Conservation (phyloP, 2,329 filamentous ascomycete genomes). For the Nakataea oryzae region DNA sequence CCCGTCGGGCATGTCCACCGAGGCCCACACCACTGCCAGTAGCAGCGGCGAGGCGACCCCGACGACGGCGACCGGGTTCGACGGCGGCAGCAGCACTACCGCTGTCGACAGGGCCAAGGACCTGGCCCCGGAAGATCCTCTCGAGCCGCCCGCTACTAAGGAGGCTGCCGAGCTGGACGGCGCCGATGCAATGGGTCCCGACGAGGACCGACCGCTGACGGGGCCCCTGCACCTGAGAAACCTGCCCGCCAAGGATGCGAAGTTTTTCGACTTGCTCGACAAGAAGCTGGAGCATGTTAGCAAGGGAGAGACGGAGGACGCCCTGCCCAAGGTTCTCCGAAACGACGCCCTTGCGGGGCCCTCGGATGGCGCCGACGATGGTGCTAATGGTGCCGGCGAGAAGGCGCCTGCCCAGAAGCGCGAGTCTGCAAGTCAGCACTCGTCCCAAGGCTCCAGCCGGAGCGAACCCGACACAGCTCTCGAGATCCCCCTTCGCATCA, state of each 20-base stretch:
- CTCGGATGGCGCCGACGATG: not conserved
- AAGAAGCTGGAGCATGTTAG: constrained; percentile 38
- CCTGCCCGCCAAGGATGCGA: constrained; percentile 43
- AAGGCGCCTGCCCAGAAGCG: constrained; percentile 4
- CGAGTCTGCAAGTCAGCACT: constrained; percentile 4
- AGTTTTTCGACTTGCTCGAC: constrained; percentile 38
- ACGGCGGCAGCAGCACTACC: constrained; percentile 6
- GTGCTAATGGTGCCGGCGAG: constrained; percentile 3
- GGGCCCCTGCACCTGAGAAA: constrained; percentile 45
- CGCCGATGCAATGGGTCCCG: constrained; percentile 24
- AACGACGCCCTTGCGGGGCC: constrained; percentile 5
- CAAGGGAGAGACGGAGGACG: constrained; percentile 23
- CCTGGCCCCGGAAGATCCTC: constrained; percentile 1
- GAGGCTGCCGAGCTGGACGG: constrained; percentile 9
- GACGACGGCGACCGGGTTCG: constrained; percentile 12
- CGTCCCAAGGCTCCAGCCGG: constrained; percentile 4
- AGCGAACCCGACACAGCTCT: constrained; percentile 20
- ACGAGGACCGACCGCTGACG: constrained; percentile 34
- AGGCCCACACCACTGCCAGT: constrained; percentile 24
- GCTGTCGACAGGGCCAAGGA: not conserved
- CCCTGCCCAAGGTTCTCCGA: constrained; percentile 31
- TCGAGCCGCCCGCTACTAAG: constrained; percentile 10
- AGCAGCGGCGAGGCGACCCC: constrained; percentile 30
- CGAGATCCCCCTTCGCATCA: constrained; percentile 36
- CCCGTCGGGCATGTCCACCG: constrained; percentile 31